phyloP scores from a whole-genome alignment of 225 moss, liverwort and hornwort species.

The Pseudoscleropodium purum region DNA sequence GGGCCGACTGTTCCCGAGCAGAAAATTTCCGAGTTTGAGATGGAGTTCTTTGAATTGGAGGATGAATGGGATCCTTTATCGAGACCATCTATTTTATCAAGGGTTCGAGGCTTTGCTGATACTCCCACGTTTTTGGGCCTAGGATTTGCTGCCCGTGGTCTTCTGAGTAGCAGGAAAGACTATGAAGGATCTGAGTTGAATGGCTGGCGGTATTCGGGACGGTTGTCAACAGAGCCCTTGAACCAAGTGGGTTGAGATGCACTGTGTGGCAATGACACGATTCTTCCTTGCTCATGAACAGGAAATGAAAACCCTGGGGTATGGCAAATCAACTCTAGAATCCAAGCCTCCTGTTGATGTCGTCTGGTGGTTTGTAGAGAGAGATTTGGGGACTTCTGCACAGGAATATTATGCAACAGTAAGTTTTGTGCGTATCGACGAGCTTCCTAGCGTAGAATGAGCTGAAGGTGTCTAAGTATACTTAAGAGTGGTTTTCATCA shows the following conservation, averaged over 20 bases:
- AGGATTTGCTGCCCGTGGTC: slow-evolving; percentile 82
- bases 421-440: background rate
- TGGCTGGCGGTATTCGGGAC: slow-evolving; percentile 14
- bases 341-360: background rate
- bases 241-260: background rate
- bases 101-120: slow-evolving; percentile 58
- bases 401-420: background rate
- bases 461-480: background rate
- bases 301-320: background rate
- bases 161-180: slow-evolving; percentile 35
- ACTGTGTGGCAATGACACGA: background rate
- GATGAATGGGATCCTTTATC: slow-evolving; percentile 33
- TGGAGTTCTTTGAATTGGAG: slow-evolving; percentile 34
- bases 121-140: slow-evolving; percentile 73
- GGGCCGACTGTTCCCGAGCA: slow-evolving; percentile 1
- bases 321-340: background rate
- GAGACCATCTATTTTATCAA: slow-evolving; percentile 43
- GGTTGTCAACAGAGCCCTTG: background rate
- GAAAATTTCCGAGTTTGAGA: slow-evolving; percentile 24
- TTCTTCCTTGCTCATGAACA: background rate
- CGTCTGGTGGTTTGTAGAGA: background rate
- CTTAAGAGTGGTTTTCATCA: slow-evolving; percentile 8
- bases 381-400: background rate
- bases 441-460: background rate
- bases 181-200: slow-evolving; percentile 9